These are phyloP conservation scores for Glomus cerebriforme DNA, from an alignment of 192 early-diverging fungal species.

Conservation along the genomic window DNA sequence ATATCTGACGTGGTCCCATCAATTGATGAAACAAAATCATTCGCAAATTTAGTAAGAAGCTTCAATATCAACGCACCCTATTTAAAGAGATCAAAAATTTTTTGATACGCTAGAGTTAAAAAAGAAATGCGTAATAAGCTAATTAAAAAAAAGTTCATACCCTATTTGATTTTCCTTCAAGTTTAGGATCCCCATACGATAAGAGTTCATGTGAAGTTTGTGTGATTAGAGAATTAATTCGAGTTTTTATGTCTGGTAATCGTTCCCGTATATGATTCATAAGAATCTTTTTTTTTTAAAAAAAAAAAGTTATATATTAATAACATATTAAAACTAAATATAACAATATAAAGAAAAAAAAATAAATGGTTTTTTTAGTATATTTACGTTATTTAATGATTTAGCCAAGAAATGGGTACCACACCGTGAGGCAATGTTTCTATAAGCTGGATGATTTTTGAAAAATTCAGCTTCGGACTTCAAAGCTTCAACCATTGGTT, in stretches of 20 bases:
- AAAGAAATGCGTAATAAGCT: background rate
- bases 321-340: background rate
- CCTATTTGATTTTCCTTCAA: conserved; percentile 51
- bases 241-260: conserved; percentile 75
- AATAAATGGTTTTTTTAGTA: background rate
- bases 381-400: conserved; percentile 61
- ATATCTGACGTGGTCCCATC: conserved; percentile 74
- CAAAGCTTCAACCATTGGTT: conserved; percentile 72
- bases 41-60: conserved; percentile 74
- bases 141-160: conserved; percentile 34
- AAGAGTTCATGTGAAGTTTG: conserved; percentile 76
- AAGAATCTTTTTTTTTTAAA: conserved; percentile 52
- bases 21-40: conserved; percentile 75
- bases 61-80: conserved; percentile 66
- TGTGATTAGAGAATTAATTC: conserved; percentile 73
- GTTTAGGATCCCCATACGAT: conserved; percentile 62
- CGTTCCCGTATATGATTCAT: conserved; percentile 80
- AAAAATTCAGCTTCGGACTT: conserved; percentile 71
- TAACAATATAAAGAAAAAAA: background rate
- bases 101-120: background rate
- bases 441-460: conserved; percentile 69
- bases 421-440: conserved; percentile 68
- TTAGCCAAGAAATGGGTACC: conserved; percentile 72
- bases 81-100: background rate
- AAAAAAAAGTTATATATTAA: background rate